These are phyloP conservation scores for Salix exigua DNA, from an alignment of 345 rosid species.

Conservation along the genomic window DNA sequence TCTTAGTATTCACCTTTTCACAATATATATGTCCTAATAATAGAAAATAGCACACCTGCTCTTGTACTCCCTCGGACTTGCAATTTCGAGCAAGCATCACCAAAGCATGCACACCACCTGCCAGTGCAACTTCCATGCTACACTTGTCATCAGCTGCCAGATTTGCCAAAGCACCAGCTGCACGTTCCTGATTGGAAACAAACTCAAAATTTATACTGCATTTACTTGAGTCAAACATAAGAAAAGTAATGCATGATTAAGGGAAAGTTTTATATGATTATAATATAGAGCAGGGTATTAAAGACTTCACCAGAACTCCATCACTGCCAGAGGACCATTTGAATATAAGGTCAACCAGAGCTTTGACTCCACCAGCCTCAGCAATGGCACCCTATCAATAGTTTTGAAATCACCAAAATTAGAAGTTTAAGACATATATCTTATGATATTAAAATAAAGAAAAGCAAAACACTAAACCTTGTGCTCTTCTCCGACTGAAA, in stretches of 20 bases:
- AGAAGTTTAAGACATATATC: neutral
- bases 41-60: conserved; percentile 28
- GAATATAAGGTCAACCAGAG: conserved; percentile 39
- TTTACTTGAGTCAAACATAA: neutral
- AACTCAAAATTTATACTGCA: neutral
- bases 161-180: conserved; percentile 45
- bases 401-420: neutral
- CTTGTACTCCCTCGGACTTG: conserved; percentile 38
- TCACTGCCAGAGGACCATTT: conserved; percentile 28
- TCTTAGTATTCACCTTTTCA: neutral
- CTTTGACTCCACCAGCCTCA: conserved; percentile 36
- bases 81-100: conserved; percentile 34
- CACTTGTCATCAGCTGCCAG: conserved; percentile 43
- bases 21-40: neutral
- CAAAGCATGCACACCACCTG: conserved; percentile 33
- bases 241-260: neutral
- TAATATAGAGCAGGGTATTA: neutral
- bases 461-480: conserved; percentile 21
- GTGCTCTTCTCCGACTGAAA: conserved; percentile 47
- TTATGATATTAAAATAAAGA: neutral
- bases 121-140: conserved; percentile 30
- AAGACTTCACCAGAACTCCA: conserved; percentile 30
- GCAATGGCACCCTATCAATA: conserved; percentile 36
- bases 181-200: conserved; percentile 34
- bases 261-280: neutral